These are phyloP conservation scores for Salvia sclarea DNA, from an alignment of 305 asterid genomes.

Conservation along the genomic window DNA sequence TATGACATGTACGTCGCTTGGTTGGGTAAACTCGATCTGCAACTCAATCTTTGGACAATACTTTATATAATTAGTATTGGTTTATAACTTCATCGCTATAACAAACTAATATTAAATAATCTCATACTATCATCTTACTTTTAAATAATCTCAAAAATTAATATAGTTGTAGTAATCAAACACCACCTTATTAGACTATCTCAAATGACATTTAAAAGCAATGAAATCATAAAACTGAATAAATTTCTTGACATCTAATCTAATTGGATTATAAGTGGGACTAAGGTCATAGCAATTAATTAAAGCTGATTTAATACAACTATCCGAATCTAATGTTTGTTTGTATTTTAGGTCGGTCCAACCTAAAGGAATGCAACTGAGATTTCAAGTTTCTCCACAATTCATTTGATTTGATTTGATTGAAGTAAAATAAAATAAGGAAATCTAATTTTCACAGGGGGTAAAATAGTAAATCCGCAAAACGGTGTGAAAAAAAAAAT, in stretches of 20 bases:
- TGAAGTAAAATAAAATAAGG: not conserved
- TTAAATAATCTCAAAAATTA: too few species aligned
- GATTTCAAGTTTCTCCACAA: not conserved
- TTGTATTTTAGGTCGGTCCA: not conserved
- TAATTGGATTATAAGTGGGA: not conserved
- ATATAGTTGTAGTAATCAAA: too few species aligned
- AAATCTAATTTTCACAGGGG: not conserved
- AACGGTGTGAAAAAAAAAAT: not conserved
- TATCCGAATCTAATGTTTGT: not conserved
- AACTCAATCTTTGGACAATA: too few species aligned
- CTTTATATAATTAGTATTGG: too few species aligned
- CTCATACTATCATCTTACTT: too few species aligned
- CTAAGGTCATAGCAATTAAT: not conserved
- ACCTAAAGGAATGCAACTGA: constrained; percentile 4
- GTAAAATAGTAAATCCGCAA: constrained; percentile 20
- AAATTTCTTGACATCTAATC: not conserved
- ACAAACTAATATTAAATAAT: too few species aligned
- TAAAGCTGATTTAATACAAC: not conserved
- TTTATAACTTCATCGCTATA: too few species aligned
- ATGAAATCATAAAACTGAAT: not conserved
- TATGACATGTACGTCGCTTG: too few species aligned
- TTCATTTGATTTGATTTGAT: not conserved
- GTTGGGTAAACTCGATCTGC: too few species aligned
- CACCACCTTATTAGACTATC: too few species aligned
- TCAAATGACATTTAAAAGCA: too few species aligned